These are phyloP conservation scores for Cyclostephanos tholiformis DNA, from an alignment of 108 stramenopile species.

Conservation along the genomic window DNA sequence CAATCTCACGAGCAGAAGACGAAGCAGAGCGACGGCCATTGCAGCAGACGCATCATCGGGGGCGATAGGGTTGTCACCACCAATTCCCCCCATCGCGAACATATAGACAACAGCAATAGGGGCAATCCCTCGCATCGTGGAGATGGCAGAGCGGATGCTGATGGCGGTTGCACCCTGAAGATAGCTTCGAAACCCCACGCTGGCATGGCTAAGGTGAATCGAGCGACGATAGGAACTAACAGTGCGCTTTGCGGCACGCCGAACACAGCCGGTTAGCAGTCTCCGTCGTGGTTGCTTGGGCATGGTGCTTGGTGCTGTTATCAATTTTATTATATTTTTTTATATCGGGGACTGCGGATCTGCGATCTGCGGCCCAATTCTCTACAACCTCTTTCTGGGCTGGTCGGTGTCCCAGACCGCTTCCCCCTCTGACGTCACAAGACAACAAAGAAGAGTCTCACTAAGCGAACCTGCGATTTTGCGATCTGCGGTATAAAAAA, in stretches of 20 bases:
- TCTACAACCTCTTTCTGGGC: no score
- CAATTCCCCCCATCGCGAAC: not conserved
- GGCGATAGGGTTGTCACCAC: not conserved
- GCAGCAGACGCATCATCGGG: not conserved
- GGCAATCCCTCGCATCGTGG: not conserved
- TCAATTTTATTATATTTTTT: no score
- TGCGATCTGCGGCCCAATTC: no score
- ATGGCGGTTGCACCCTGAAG: not conserved
- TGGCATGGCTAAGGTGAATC: conserved; percentile 11
- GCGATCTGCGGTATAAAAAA: no score
- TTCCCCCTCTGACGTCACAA: no score
- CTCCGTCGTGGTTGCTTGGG: no score
- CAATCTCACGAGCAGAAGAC: not conserved
- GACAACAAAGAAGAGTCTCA: no score
- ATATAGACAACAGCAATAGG: not conserved
- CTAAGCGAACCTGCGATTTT: no score
- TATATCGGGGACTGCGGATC: no score
- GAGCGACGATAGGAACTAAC: conserved; percentile 3
- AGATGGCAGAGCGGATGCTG: not conserved
- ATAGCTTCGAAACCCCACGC: not conserved
- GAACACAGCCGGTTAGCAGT: no score
- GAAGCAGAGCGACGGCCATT: not conserved
- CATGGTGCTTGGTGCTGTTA: no score
- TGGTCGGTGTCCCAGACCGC: no score
- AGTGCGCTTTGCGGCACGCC: conserved; percentile 1